Percentiles rank a stretch among this genome's conserved stretches.
These are phyloP conservation scores for Cicer yamashitae DNA, from an alignment of 306 rosid genomes.

Conservation along the genomic window DNA sequence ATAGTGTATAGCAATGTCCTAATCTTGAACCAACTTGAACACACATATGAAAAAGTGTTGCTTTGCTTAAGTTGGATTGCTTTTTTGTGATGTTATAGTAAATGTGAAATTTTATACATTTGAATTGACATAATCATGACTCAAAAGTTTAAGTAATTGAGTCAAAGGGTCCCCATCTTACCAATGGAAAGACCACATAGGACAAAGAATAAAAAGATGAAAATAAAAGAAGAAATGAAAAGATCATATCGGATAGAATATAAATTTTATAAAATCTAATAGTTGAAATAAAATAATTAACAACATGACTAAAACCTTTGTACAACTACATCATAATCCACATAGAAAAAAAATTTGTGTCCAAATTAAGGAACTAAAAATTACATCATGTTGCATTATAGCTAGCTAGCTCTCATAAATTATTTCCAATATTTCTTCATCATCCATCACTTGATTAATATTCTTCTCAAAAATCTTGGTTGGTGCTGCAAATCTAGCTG, in stretches of 20 bases:
- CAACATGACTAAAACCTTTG: constrained; percentile 13
- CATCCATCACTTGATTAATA: constrained; percentile 29
- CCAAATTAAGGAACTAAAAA: constrained; percentile 2
- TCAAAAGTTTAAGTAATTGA: constrained; percentile 41
- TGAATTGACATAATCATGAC: constrained; percentile 28
- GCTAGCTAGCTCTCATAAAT: constrained; percentile 14
- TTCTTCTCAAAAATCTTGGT: constrained; percentile 46
- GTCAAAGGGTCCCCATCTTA: constrained; percentile 29
- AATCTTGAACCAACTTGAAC: constrained; percentile 20
- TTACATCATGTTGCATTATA: constrained; percentile 20
- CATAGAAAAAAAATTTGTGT: background rate
- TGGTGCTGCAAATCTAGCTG: constrained; percentile 83
- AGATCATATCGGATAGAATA: background rate
- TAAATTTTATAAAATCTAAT: background rate
- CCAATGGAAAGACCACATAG: constrained; percentile 13
- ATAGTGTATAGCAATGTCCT: constrained; percentile 5
- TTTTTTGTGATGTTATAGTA: constrained; percentile 15
- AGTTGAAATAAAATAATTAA: background rate
- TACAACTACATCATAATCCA: constrained; percentile 29
- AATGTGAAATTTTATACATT: constrained; percentile 1
- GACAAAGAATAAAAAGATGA: constrained; percentile 37
- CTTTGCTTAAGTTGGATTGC: background rate
- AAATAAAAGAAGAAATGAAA: constrained; percentile 27
- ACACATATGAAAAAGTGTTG: background rate
- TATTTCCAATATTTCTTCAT: constrained; percentile 25